Conservation (phyloP, 306 rosid genomes). For the Rubus parviflorus region DNA sequence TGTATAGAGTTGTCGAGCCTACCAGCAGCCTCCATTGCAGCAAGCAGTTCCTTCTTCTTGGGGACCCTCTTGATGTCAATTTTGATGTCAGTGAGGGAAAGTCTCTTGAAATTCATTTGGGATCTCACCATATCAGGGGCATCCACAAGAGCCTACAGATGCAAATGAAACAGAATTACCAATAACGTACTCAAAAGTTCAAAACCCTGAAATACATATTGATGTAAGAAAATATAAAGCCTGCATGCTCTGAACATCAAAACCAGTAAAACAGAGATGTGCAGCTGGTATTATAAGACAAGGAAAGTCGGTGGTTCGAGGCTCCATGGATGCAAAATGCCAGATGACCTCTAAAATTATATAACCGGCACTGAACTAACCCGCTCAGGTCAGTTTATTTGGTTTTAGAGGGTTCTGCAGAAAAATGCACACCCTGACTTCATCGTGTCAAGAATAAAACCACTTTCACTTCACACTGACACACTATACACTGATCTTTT, state of each 20-base stretch:
- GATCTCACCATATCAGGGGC: conserved; percentile 87
- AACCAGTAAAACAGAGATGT: neutral
- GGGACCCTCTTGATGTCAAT: conserved; percentile 90
- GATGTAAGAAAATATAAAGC: neutral
- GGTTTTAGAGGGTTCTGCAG: too few species aligned
- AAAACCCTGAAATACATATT: neutral
- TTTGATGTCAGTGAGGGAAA: conserved; percentile 85
- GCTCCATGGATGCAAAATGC: neutral
- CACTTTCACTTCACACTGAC: neutral
- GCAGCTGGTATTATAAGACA: neutral
- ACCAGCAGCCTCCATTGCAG: conserved; percentile 94
- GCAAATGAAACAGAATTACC: conserved; percentile 6
- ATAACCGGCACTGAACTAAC: neutral
- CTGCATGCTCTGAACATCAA: neutral
- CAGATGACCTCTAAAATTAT: neutral
- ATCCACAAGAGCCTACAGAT: conserved; percentile 78
- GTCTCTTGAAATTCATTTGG: conserved; percentile 86
- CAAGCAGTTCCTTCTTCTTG: conserved; percentile 82
- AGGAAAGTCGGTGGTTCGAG: neutral
- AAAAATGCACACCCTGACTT: neutral
- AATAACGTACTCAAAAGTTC: neutral
- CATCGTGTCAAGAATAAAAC: neutral
- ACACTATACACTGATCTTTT: neutral
- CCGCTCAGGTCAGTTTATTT: neutral
- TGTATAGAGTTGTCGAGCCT: neutral